Base-by-base conservation (phyloP, 768 basidiomycete species). In the Leucocoprinus leucothites region DNA sequence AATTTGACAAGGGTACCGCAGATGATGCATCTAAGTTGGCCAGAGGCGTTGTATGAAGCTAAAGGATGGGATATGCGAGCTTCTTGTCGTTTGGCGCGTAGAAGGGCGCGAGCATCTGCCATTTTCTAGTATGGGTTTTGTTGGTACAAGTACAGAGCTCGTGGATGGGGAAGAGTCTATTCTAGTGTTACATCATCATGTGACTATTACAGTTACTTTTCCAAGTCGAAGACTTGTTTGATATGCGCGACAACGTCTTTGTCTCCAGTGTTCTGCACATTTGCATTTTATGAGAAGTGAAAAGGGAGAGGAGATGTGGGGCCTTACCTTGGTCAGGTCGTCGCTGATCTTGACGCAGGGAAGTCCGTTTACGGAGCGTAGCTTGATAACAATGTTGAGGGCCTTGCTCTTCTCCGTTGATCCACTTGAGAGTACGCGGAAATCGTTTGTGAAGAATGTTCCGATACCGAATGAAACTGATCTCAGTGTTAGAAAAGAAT, bases 271-370 rank as follows among this genome's bases (percentile, higher is more conserved):
- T 31, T 31, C 31, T 31, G 31, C 11, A 5, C 31, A 31, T 11
- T 11, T 5, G 31, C 11, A 31, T 31, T 31, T 31, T 31, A 31
- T 11, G 31, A 31, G 6, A 31, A 31, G 11, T 11, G 11, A 31
- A 31, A n/a, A n/a, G n/a, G n/a, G n/a, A n/a, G n/a, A n/a, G n/a
- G n/a, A n/a, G n/a, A n/a, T n/a, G n/a, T n/a, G 31, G 5, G 6
- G 11, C 11, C 31, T 31, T 31, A 31, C 31, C 31, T 31, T 31
- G 31, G 31, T 86, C 52, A 87, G 65, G 64, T 98, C 95, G 68
- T 98, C 97, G 53, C 92, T 94, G 62, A 99, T 84, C 72, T 99
- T 98, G 61, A 98, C 83, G 60, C 94, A 96, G 1, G 86, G 83
- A 54, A 76, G 76, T 9, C 79, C 81, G 62, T 91, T 75, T 11